Base-by-base conservation (phyloP, 177 flowering plant species). In the Vitis hybrid region DNA sequence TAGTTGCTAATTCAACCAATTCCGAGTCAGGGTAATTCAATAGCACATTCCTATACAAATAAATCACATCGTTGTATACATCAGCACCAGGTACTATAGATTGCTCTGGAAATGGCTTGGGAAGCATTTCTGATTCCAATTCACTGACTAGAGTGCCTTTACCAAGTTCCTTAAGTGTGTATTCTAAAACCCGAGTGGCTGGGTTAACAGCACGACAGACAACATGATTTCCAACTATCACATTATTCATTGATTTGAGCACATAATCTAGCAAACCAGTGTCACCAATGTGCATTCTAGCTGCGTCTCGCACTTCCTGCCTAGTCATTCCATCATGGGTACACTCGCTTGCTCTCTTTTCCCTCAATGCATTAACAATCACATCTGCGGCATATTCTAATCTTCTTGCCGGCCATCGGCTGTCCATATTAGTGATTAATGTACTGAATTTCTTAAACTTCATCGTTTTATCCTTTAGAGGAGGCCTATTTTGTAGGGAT, bases 201-300 rank as follows among this genome's bases (percentile, higher is more conserved):
- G 88, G 83, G 69, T 93, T 91, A 28, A 82, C 83, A 1, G 81
- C 64, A 11, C 97, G 90, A 5, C 78, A 73, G 13, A 95, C 89
- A 19, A 95, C 51, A 22, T 83, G 64, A 54, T 62, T 62, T 12
- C 92, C 97, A 8, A 92, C 87, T 18, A 87, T 71, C 47, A 89
- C 89, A 71, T 89, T 87, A 78, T 89, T 88, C 79, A 95, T 81
- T 22, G 90, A 87, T 55, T 95, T 95, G 11, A 95, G 83, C 1
- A 92, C 97, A 71, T 89, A 87, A 65, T 95, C 98, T 2, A 95
- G 84, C 59, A 95, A 74, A 0, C 98, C 98, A 0, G 97, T 91
- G 71, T 95, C 97, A 2, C 98, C 97, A 28, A 95, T 90, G 44
- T 85, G 87, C 52, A 73, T 68, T 70, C 98, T 74, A 2, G 95